Conservation (phyloP, 1,284 basidiomycete species). For the Sporisorium exsertum region DNA sequence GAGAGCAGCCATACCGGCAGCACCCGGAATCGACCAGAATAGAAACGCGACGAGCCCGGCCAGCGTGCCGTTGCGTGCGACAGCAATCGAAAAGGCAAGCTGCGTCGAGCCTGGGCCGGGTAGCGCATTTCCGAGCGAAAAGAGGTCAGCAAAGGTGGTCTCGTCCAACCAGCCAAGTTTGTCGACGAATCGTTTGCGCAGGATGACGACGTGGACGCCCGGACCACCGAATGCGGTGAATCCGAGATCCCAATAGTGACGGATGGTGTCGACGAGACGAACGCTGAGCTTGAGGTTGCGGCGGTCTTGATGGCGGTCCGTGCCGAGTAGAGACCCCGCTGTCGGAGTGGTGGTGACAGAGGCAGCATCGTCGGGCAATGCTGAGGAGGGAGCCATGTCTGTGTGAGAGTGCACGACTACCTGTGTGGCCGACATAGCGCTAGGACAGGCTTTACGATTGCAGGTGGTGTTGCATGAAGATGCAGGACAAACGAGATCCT, state of each 20-base stretch:
- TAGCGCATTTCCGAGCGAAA: conserved; percentile 71
- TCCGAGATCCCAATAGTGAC: conserved; percentile 58
- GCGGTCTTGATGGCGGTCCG: conserved; percentile 20
- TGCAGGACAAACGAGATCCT: not conserved
- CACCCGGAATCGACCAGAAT: conserved; percentile 72
- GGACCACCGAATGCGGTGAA: conserved; percentile 49
- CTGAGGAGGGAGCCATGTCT: not conserved
- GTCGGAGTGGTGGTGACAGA: conserved; percentile 8
- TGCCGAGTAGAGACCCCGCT: conserved; percentile 8
- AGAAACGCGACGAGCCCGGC: conserved; percentile 70
- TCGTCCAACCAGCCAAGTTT: conserved; percentile 56
- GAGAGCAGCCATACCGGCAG: conserved; percentile 73
- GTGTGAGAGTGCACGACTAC: conserved; percentile 15
- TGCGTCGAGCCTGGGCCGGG: conserved; percentile 72
- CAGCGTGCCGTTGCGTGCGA: conserved; percentile 68
- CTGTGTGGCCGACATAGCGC: conserved; percentile 25
- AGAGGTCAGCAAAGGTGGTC: conserved; percentile 69
- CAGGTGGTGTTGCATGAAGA: too few species aligned
- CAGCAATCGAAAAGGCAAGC: conserved; percentile 70
- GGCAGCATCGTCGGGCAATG: not conserved
- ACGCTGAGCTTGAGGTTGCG: conserved; percentile 35
- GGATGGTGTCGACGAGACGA: conserved; percentile 48
- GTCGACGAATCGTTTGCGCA: conserved; percentile 57
- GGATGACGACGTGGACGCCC: conserved; percentile 51
- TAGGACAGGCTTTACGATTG: not conserved